Percentiles rank a stretch among this genome's conserved stretches.
Conservation (phyloP, 768 basidiomycete genomes). For the Russula virescens region DNA sequence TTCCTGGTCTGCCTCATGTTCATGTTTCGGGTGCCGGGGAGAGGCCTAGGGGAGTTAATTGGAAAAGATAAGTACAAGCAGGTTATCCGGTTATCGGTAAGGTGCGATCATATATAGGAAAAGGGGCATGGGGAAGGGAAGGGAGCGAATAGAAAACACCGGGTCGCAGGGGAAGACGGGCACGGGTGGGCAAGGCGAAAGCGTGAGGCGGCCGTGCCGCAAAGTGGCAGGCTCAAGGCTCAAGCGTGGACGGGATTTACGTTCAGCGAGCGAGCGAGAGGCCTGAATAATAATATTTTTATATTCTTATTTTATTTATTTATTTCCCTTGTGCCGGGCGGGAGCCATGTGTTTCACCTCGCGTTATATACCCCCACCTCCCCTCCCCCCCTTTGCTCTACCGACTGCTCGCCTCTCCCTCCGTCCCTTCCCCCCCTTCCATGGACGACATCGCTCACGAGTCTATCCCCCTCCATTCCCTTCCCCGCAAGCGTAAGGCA, state of each 20-base stretch:
- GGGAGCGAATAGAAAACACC: neutral
- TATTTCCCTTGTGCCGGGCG: neutral
- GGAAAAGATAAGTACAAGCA: neutral
- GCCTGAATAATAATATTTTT: too few relatives aligned
- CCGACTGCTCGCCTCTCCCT: conserved; percentile 18
- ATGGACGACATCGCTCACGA: conserved; percentile 62
- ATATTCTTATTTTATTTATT: neutral
- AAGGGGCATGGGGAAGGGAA: conserved; percentile 2
- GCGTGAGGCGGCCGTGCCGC: neutral
- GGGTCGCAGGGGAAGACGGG: neutral
- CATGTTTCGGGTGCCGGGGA: conserved; percentile 18
- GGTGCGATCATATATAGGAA: conserved; percentile 17
- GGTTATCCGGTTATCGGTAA: conserved; percentile 8
- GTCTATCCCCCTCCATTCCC: conserved; percentile 40
- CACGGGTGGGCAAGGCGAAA: neutral
- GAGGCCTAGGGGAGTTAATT: neutral
- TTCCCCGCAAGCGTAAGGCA: conserved; percentile 65
- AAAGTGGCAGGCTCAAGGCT: conserved; percentile 11
- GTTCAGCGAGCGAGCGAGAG: neutral
- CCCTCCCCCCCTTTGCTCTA: conserved; percentile 1
- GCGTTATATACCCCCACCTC: conserved; percentile 33
- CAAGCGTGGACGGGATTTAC: conserved; percentile 20
- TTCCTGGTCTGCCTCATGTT: conserved; percentile 20
- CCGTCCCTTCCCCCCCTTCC: conserved; percentile 26
- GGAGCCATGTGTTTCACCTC: conserved; percentile 33